These are phyloP conservation scores for Xylariaceae sp. DNA, from an alignment of 2,329 filamentous ascomycete species.

Conservation along the genomic window DNA sequence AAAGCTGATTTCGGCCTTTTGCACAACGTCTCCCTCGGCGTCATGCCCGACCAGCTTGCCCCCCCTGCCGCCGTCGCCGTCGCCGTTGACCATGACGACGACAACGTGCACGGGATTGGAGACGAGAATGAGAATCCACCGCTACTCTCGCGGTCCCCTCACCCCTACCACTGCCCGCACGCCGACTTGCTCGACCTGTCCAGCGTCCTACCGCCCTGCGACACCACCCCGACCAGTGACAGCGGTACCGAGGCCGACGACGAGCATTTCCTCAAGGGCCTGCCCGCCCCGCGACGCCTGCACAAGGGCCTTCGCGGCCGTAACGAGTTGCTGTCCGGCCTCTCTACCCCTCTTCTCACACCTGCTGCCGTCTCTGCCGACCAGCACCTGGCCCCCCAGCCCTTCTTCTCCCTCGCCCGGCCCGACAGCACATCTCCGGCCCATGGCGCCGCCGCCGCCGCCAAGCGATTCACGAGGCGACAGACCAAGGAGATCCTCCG, in stretches of 20 bases:
- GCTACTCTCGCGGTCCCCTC: conserved; percentile 59
- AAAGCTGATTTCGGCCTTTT: conserved; percentile 19
- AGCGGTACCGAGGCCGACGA: conserved; percentile 95
- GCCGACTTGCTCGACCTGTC: conserved; percentile 54
- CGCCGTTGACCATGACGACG: conserved; percentile 35
- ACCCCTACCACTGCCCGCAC: conserved; percentile 63
- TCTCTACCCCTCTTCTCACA: conserved; percentile 55
- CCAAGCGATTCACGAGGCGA: conserved; percentile 42
- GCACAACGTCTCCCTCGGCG: conserved; percentile 22
- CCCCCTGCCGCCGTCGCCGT: conserved; percentile 33
- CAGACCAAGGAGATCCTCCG: conserved; percentile 52
- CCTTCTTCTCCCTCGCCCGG: conserved; percentile 17
- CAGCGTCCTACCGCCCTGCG: conserved; percentile 44
- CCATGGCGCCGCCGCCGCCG: conserved; percentile 24
- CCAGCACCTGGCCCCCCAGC: too few species aligned
- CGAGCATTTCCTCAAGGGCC: conserved; percentile 80
- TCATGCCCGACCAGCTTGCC: conserved; percentile 48
- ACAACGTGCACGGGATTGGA: conserved; percentile 37
- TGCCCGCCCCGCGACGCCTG: conserved; percentile 75
- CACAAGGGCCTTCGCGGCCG: conserved; percentile 74
- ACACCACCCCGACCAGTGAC: conserved; percentile 68
- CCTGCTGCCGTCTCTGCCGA: conserved; percentile 43
- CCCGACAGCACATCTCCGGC: conserved; percentile 16
- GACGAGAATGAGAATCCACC: conserved; percentile 43
- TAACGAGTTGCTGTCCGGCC: conserved; percentile 53